A percentile compares a stretch with the other conserved stretches of the same genome.
Conservation (phyloP, 495 filamentous ascomycete species). For the Hypoxylon fragiforme region DNA sequence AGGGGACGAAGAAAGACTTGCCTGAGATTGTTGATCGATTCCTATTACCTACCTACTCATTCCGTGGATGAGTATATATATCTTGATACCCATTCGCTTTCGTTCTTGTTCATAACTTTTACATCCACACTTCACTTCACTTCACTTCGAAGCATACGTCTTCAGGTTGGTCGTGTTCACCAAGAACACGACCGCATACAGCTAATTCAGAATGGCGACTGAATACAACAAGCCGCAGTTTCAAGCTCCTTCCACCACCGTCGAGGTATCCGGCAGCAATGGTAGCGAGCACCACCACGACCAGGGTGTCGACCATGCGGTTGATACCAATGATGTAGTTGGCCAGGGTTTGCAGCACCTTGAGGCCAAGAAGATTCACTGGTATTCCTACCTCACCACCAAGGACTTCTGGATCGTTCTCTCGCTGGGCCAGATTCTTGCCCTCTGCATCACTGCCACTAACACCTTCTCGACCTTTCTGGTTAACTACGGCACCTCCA, state of each 20-base stretch:
- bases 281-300: constrained; percentile 7
- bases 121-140: no score
- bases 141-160: no score
- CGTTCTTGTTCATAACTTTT: no score
- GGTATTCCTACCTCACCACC: constrained; percentile 81
- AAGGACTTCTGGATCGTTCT: constrained; percentile 86
- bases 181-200: constrained; percentile 26
- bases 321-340: constrained; percentile 35
- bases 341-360: constrained; percentile 46
- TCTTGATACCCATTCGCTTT: constrained; percentile 10
- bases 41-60: no score
- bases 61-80: no score
- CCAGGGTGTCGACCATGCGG: constrained; percentile 2
- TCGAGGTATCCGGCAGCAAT: constrained; percentile 26
- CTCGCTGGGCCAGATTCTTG: constrained; percentile 79
- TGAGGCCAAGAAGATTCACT: constrained; percentile 57
- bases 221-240: constrained; percentile 22
- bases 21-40: constrained; percentile 9
- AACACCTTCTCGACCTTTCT: constrained; percentile 88
- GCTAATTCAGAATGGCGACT: constrained; percentile 36
- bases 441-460: constrained; percentile 84
- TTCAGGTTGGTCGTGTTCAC: constrained; percentile 17
- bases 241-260: constrained; percentile 25
- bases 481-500: constrained; percentile 66
- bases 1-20: constrained; percentile 60